A percentile compares a stretch with the other conserved stretches of the same genome.
Evolutionary conservation across 257 asterid genomes (phyloP).

Genomic region (Scutellaria minor): DNA sequence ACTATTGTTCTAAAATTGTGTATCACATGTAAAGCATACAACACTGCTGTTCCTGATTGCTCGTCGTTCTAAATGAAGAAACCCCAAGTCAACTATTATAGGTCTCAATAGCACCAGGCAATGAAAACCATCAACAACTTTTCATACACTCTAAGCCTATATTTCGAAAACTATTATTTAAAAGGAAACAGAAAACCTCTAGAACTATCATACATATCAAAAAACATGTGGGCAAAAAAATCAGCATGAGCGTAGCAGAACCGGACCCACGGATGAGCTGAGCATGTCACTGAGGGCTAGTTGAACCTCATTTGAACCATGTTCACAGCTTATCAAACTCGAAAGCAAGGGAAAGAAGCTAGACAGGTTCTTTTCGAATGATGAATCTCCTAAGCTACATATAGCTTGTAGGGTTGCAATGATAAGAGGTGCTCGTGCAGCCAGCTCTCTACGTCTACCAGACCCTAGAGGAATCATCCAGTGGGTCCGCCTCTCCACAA

Average conservation of each 20-base stretch:
- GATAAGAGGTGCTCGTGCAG: constrained; percentile 92
- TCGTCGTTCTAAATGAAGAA: constrained; percentile 42
- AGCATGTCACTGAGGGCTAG: constrained; percentile 86
- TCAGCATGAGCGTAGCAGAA: constrained; percentile 84
- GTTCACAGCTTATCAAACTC: constrained; percentile 88
- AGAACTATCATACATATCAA: constrained; percentile 55
- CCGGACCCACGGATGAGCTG: constrained; percentile 80
- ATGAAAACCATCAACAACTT: constrained; percentile 40
- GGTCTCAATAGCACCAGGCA: constrained; percentile 44
- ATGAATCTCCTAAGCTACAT: constrained; percentile 71
- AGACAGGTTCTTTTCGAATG: constrained; percentile 75
- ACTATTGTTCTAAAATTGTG: constrained; percentile 38
- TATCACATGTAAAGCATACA: constrained; percentile 46
- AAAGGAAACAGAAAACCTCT: constrained; percentile 31
- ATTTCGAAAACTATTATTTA: constrained; percentile 45
- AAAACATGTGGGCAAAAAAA: constrained; percentile 28
- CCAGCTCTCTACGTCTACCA: constrained; percentile 81
- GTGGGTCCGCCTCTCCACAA: constrained; percentile 46
- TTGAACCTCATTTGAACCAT: constrained; percentile 94
- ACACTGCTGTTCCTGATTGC: constrained; percentile 48
- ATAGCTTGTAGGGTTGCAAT: constrained; percentile 89
- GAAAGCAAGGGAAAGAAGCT: constrained; percentile 81
- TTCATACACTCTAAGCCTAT: constrained; percentile 47
- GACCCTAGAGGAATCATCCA: constrained; percentile 94
- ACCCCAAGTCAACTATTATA: constrained; percentile 37